These are phyloP conservation scores for Tanacetum coccineum DNA, from an alignment of 129 eudicot genomes.

Conservation along the genomic window DNA sequence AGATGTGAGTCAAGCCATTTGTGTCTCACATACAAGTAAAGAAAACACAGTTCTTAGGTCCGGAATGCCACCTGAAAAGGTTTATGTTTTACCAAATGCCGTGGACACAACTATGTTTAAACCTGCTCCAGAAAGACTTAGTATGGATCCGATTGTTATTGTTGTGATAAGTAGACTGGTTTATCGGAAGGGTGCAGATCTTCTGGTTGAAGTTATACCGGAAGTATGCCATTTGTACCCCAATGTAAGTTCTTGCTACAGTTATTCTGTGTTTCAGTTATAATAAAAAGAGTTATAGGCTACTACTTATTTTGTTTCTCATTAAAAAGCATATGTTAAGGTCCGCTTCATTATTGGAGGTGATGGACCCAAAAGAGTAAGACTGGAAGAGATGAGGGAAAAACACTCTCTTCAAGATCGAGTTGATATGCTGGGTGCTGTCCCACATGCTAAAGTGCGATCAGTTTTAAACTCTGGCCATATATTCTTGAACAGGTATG, in stretches of 20 bases:
- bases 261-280: neutral
- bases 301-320: slow-evolving; percentile 15
- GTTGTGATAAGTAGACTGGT: slow-evolving; percentile 98
- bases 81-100: slow-evolving; percentile 92
- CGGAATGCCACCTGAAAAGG: slow-evolving; percentile 90
- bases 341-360: slow-evolving; percentile 95
- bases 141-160: slow-evolving; percentile 61
- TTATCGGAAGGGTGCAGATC: slow-evolving; percentile 94
- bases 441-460: slow-evolving; percentile 95
- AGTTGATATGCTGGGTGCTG: slow-evolving; percentile 97
- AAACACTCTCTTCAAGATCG: slow-evolving; percentile 95
- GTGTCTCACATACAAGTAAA: slow-evolving; percentile 98
- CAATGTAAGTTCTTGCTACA: slow-evolving; percentile 57
- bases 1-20: slow-evolving; percentile 91
- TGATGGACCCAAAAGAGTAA: slow-evolving; percentile 97
- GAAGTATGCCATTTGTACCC: slow-evolving; percentile 91
- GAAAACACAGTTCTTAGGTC: slow-evolving; percentile 93
- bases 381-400: slow-evolving; percentile 98
- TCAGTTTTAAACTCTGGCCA: slow-evolving; percentile 91
- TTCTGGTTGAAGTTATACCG: slow-evolving; percentile 97
- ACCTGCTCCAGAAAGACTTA: slow-evolving; percentile 75
- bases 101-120: slow-evolving; percentile 98
- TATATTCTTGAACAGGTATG: slow-evolving; percentile 90
- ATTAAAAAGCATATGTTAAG: slow-evolving; percentile 39
- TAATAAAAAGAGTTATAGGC: slow-evolving; percentile 3